A percentile compares a stretch with the other conserved stretches of the same genome.
These are phyloP conservation scores for Pythium insidiosum DNA, from an alignment of 352 stramenopile species.

Conservation along the genomic window DNA sequence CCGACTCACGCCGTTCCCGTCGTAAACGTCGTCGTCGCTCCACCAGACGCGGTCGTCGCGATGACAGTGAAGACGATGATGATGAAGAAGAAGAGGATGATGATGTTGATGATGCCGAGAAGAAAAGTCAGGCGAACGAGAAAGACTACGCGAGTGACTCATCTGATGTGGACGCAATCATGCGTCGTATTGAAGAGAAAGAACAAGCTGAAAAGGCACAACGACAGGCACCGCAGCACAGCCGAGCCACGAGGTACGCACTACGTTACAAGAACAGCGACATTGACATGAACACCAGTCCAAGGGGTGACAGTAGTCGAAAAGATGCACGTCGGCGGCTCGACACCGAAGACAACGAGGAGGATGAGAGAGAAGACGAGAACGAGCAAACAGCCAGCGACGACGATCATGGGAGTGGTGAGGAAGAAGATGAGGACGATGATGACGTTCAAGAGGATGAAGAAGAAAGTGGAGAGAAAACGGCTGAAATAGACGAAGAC, in stretches of 20 bases:
- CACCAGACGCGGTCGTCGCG: slow-evolving; percentile 2
- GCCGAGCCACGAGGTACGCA: slow-evolving; percentile 39
- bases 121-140: slow-evolving; percentile 11
- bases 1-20: too few species aligned
- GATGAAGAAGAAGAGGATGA: slow-evolving; percentile 8
- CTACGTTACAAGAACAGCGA: slow-evolving; percentile 31
- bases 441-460: slow-evolving; percentile 15
- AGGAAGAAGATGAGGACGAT: background rate
- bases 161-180: slow-evolving; percentile 49
- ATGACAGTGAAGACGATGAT: slow-evolving; percentile 16
- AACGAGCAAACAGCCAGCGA: slow-evolving; percentile 5
- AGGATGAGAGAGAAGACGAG: slow-evolving; percentile 10
- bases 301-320: slow-evolving; percentile 5
- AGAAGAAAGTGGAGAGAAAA: too few species aligned
- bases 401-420: slow-evolving; percentile 1
- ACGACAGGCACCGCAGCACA: slow-evolving; percentile 5
- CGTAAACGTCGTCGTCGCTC: background rate
- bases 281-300: slow-evolving; percentile 4
- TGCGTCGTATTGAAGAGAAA: slow-evolving; percentile 36
- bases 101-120: slow-evolving; percentile 21
- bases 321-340: slow-evolving; percentile 11
- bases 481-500: slow-evolving; percentile 14
- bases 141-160: slow-evolving; percentile 30
- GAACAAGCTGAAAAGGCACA: slow-evolving; percentile 22
- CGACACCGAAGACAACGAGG: slow-evolving; percentile 15